These are phyloP conservation scores for Lathyrus tuberosus DNA, from an alignment of 306 rosid genomes.

Conservation along the genomic window DNA sequence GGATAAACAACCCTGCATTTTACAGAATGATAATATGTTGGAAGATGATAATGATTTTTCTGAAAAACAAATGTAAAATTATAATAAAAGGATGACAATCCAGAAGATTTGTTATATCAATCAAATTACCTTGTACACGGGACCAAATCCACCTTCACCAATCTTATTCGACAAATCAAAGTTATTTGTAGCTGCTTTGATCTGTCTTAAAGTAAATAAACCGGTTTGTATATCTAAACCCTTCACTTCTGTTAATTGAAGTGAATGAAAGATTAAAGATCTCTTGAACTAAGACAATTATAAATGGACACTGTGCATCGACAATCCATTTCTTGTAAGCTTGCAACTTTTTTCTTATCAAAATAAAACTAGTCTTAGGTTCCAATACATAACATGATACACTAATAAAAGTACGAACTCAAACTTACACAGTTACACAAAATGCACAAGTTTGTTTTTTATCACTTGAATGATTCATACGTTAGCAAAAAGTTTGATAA, in stretches of 20 bases:
- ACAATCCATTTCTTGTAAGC: background rate
- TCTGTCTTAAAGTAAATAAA: slow-evolving; percentile 50
- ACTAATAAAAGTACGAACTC: background rate
- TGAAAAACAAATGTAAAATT: no score
- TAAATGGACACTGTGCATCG: background rate
- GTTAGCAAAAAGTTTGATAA: background rate
- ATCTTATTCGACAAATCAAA: slow-evolving; percentile 53
- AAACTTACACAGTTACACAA: background rate
- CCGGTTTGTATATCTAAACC: slow-evolving; percentile 49
- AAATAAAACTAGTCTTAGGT: background rate
- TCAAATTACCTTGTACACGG: background rate
- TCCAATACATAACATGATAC: background rate
- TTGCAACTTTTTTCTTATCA: background rate
- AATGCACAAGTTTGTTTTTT: background rate
- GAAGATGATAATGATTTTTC: no score
- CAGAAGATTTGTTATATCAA: no score
- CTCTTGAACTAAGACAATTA: no score
- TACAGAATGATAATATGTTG: no score
- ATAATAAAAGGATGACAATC: no score
- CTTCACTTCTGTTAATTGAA: slow-evolving; percentile 42
- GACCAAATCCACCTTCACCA: slow-evolving; percentile 74
- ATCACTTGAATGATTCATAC: background rate
- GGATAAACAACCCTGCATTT: no score
- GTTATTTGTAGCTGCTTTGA: slow-evolving; percentile 62
- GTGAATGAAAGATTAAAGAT: no score